Evolutionary conservation across 208 protist genomes (phyloP).

Genomic region (Leishmania martiniquensis): DNA sequence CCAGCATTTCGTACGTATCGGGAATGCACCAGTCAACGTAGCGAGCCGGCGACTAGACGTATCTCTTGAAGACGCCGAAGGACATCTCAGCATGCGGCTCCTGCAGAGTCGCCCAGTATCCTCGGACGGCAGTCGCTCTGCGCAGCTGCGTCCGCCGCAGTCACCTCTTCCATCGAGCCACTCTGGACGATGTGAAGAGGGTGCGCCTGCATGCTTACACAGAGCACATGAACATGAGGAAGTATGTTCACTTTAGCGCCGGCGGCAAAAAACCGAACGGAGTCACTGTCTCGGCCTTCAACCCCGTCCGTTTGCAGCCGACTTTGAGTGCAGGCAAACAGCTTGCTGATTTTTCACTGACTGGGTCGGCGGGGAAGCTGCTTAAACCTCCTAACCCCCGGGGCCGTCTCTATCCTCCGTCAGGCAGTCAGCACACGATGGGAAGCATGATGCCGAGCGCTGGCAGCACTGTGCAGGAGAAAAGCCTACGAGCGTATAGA

Average conservation of each 20-base stretch:
- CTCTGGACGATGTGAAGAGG: slow-evolving; percentile 26
- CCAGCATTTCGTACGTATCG: slow-evolving; percentile 6
- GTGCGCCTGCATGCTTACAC: slow-evolving; percentile 18
- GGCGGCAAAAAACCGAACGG: slow-evolving; percentile 21
- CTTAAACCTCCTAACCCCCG: not conserved
- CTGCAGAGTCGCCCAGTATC: slow-evolving; percentile 21
- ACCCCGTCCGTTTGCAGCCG: slow-evolving; percentile 24
- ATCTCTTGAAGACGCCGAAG: slow-evolving; percentile 30
- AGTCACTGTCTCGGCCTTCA: slow-evolving; percentile 5
- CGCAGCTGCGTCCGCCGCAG: slow-evolving; percentile 4
- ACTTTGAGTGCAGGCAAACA: slow-evolving; percentile 10
- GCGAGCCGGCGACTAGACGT: slow-evolving; percentile 16
- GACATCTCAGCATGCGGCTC: slow-evolving; percentile 21
- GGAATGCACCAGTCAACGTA: slow-evolving; percentile 22
- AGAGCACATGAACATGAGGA: slow-evolving; percentile 23
- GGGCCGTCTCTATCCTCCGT: not conserved
- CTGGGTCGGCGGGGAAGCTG: slow-evolving; percentile 4
- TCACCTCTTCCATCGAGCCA: slow-evolving; percentile 21
- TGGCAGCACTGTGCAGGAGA: not conserved
- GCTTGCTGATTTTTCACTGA: slow-evolving; percentile 4
- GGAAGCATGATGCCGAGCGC: not conserved
- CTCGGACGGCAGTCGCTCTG: slow-evolving; percentile 5
- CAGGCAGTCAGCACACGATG: not conserved
- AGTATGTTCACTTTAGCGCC: slow-evolving; percentile 15
- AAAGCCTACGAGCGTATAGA: not conserved